A percentile compares a stretch with the other conserved stretches of the same genome.
Conservation (phyloP, 2,329 filamentous ascomycete genomes). For the Parasarocladium wereldwijsianum region DNA sequence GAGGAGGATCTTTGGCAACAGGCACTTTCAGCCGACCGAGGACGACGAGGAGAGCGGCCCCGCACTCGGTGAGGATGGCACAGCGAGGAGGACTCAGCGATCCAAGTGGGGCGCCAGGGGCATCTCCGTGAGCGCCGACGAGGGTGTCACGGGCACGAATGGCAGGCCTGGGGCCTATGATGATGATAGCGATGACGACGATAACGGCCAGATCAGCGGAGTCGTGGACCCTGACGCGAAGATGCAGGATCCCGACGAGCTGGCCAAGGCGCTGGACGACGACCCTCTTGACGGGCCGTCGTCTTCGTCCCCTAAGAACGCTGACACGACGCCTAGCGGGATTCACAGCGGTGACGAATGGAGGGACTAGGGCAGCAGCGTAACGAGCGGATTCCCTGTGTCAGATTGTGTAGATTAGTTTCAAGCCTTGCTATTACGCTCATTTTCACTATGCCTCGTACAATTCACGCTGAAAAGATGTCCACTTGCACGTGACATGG, state of each 20-base stretch:
- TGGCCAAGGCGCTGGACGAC: slow-evolving; percentile 43
- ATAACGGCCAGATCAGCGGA: slow-evolving; percentile 26
- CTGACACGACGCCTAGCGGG: slow-evolving; percentile 19
- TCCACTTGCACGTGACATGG: no score
- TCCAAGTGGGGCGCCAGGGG: slow-evolving; percentile 50
- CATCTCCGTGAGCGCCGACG: slow-evolving; percentile 53
- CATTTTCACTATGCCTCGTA: no score
- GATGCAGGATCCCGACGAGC: slow-evolving; percentile 53
- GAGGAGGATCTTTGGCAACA: slow-evolving; percentile 55
- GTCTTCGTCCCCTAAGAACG: slow-evolving; percentile 1
- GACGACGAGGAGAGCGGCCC: slow-evolving; percentile 44
- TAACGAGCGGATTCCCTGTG: no score
- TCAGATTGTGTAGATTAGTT: no score
- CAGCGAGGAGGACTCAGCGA: slow-evolving; percentile 17
- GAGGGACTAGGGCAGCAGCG: slow-evolving; percentile 25
- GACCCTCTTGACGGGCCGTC: slow-evolving; percentile 16
- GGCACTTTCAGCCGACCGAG: slow-evolving; percentile 26
- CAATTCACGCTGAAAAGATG: no score
- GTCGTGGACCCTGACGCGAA: slow-evolving; percentile 45
- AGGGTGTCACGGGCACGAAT: slow-evolving; percentile 38
- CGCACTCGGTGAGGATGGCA: slow-evolving; percentile 24
- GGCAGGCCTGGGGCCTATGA: no score
- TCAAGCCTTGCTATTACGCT: no score
- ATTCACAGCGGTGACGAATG: slow-evolving; percentile 33
- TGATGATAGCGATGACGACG: slow-evolving; percentile 21